Evolutionary conservation across 1,139 yeast genomes (phyloP), one percentile per base, ranked within the genome.

Genomic region (Eremothecium coryli): DNA sequence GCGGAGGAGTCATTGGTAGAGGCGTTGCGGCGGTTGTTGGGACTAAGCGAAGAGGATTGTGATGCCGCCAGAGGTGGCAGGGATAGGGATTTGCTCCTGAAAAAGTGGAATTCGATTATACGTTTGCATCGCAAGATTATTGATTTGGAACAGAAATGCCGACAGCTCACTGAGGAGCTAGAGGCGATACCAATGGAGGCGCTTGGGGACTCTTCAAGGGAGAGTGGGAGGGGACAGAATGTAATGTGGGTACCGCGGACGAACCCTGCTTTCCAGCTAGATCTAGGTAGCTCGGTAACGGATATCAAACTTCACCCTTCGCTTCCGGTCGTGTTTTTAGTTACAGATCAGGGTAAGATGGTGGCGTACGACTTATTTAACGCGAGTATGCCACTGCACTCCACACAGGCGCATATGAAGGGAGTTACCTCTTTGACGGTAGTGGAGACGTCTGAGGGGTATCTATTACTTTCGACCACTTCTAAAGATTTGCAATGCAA

Each of bases 101-200:
- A 79, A 60, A 88, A 86, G 60, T 88, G 97, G 97, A 70, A 82
- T 1, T 79, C 94, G 0, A 93, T 88, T 4, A 66, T 84, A 23
- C 64, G 95, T 35, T 64, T 88, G 26, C 96, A 88, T 57, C 72
- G 78, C 43, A 71, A 74, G 49, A 77, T 86, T 31, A 62, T 80
- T 38, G 93, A 80, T 37, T 57, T 68, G 23, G 71, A 68, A 38
- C 43, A 48, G 11, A 53, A 52, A 12, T 35, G 50, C 5, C 38
- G 33, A 12, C 45, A 48, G 11, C 31, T 50, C 24, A 37, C 37
- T 8, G 39, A 37, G 13, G 37, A 37, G 26, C 7, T 29, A 6
- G 33, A 24, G 7, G 22, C 22, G n/a, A n/a, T 27, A 6, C 30
- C 30, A 8, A 16, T 22, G 9, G 30, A 27, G 22, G 22, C 22